Evolutionary conservation across 2,329 filamentous ascomycete species (phyloP), one percentile per base, ranked within the genome.

Genomic region (Sclerotinia borealis): DNA sequence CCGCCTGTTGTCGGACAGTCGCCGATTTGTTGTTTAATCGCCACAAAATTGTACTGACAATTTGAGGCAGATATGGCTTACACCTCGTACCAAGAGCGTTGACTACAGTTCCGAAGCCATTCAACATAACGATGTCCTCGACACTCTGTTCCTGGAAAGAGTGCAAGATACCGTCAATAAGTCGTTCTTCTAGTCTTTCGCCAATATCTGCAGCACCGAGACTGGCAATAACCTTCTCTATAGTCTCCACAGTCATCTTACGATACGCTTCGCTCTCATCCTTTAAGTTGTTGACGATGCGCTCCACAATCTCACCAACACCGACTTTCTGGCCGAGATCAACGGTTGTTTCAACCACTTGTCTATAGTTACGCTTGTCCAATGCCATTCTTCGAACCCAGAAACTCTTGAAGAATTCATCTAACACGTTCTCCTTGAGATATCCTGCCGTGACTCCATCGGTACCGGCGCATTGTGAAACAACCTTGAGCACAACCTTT

Each of bases 271-370:
- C 95, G 75, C 91, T 97, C 77, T 99, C 95, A 73, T 99, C 95
- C 77, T 99, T 99, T 69, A 99, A 84, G 74, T 99, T 97, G 78
- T 87, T 90, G 59, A 98, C 95, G 64, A 98, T 90, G 52, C 93
- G 84, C 76, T 97, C 92, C 4, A 98, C 82, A 65, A 99, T 98
- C 79, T 98, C 93, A 69, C 92, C 89, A 61, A 93, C 93, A 48
- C 95, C 95, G n/a, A 98, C 93, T 77, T 99, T 99, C 75, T 98
- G 92, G 61, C 92, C 93, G 55, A 99, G 86, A 72, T 99, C 95
- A 17, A 98, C 93, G 0, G 95, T 99, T 0, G 95, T 99, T 76
- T 99, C 95, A 9, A 99, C 95, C 8, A 99, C 95, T 75, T 98
- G 93, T 70, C 93, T 86, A 76, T 98, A 99, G 79, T 98, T 99